These are phyloP conservation scores for Cyberlindnera subsufficiens DNA, from an alignment of 805 yeast species.

Conservation along the genomic window DNA sequence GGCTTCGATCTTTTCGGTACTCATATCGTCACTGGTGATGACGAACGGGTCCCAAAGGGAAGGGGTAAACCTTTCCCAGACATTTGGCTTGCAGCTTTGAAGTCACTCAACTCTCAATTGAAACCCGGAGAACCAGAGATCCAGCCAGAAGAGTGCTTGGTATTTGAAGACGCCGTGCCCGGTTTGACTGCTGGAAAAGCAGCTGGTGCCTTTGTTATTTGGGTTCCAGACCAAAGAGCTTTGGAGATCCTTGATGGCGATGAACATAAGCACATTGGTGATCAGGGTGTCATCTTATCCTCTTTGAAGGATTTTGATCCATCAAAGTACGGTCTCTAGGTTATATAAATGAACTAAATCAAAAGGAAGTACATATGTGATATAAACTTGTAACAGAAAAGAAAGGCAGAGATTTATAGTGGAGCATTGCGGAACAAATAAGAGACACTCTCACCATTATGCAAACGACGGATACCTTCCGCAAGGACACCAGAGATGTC, in stretches of 20 bases:
- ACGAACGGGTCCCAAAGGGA: conserved; percentile 73
- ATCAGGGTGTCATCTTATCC: conserved; percentile 49
- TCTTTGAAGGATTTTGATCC: conserved; percentile 50
- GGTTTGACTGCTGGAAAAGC: conserved; percentile 83
- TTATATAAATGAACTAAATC: background rate
- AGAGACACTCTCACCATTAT: conserved; percentile 82
- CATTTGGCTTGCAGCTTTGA: conserved; percentile 82
- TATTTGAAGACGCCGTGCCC: conserved; percentile 93
- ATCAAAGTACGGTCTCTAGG: conserved; percentile 37
- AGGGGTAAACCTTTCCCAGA: conserved; percentile 93
- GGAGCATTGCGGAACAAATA: conserved; percentile 72
- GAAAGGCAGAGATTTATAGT: background rate
- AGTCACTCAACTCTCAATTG: conserved; percentile 55
- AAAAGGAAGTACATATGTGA: background rate
- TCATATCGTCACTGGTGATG: conserved; percentile 85
- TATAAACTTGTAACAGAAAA: background rate
- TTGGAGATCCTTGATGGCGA: conserved; percentile 45
- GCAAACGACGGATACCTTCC: conserved; percentile 78
- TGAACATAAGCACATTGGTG: conserved; percentile 44
- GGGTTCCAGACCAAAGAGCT: conserved; percentile 90
- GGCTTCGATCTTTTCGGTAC: conserved; percentile 59
- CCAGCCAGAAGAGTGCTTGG: conserved; percentile 70
- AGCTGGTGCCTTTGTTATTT: conserved; percentile 81
- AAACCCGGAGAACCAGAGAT: conserved; percentile 37
- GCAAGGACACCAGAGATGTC: conserved; percentile 74